These are phyloP conservation scores for Dicorynia guianensis DNA, from an alignment of 306 rosid genomes.

Conservation along the genomic window DNA sequence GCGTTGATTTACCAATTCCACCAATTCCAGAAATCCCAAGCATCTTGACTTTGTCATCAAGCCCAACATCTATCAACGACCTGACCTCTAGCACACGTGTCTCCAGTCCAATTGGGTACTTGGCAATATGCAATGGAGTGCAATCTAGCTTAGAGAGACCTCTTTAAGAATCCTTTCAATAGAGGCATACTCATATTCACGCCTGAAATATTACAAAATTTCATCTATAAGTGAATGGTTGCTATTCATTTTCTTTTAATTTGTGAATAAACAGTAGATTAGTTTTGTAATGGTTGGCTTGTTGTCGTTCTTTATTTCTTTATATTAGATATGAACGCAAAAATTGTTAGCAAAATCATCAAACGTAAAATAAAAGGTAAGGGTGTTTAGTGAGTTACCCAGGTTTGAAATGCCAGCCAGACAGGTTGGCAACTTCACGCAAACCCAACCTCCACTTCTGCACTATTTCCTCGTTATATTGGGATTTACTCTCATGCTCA, in stretches of 20 bases:
- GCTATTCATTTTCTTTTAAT: too few relatives aligned
- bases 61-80: not conserved
- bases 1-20: not conserved
- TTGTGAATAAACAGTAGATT: too few relatives aligned
- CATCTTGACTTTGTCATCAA: not conserved
- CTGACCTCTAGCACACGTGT: not conserved
- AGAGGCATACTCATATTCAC: not conserved
- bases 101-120: conserved; percentile 6
- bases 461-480: not conserved
- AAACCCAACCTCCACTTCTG: conserved; percentile 22
- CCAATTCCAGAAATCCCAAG: conserved; percentile 12
- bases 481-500: not conserved
- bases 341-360: too few relatives aligned
- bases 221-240: not conserved
- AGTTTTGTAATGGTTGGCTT: too few relatives aligned
- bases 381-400: not conserved
- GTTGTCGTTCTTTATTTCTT: too few relatives aligned
- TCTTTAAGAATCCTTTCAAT: not conserved
- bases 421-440: not conserved
- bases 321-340: too few relatives aligned
- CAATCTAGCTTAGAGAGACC: not conserved
- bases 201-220: not conserved
- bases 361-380: too few relatives aligned
- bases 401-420: not conserved
- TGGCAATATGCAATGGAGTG: not conserved